These are phyloP conservation scores for Aspergillus sp. DNA, from an alignment of 2,329 filamentous ascomycete species.

Conservation along the genomic window DNA sequence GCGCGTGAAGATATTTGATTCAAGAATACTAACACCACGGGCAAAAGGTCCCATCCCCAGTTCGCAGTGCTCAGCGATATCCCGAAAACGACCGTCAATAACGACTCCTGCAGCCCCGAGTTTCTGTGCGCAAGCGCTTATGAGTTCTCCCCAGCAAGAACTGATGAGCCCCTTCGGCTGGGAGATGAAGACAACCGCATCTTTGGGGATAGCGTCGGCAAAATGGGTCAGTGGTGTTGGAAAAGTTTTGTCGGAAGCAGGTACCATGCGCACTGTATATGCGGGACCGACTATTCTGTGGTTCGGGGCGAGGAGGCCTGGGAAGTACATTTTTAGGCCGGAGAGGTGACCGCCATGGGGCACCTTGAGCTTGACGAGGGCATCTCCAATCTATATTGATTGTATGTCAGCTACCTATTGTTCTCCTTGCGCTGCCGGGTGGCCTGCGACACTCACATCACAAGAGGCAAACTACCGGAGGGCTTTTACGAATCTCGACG, in stretches of 20 bases:
- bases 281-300: constrained; percentile 24
- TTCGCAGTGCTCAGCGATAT: constrained; percentile 28
- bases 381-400: constrained; percentile 25
- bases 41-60: constrained; percentile 27
- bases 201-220: constrained; percentile 28
- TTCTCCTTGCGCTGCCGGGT: neutral
- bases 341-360: constrained; percentile 29
- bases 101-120: constrained; percentile 32
- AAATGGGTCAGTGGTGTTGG: constrained; percentile 29
- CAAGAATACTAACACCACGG: constrained; percentile 23
- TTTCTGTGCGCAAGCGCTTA: constrained; percentile 29
- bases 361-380: constrained; percentile 27
- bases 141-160: constrained; percentile 36
- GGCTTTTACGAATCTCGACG: constrained; percentile 10
- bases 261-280: constrained; percentile 29
- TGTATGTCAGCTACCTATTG: neutral
- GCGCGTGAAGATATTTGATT: constrained; percentile 29
- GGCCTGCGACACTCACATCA: constrained; percentile 9
- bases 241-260: constrained; percentile 22
- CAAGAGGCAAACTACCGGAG: constrained; percentile 13
- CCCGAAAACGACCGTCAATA: constrained; percentile 34
- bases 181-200: constrained; percentile 31
- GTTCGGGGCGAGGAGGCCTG: constrained; percentile 10
- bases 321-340: constrained; percentile 27
- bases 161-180: constrained; percentile 28